Conservation (phyloP, 495 filamentous ascomycete species). For the Viridothelium virens region DNA sequence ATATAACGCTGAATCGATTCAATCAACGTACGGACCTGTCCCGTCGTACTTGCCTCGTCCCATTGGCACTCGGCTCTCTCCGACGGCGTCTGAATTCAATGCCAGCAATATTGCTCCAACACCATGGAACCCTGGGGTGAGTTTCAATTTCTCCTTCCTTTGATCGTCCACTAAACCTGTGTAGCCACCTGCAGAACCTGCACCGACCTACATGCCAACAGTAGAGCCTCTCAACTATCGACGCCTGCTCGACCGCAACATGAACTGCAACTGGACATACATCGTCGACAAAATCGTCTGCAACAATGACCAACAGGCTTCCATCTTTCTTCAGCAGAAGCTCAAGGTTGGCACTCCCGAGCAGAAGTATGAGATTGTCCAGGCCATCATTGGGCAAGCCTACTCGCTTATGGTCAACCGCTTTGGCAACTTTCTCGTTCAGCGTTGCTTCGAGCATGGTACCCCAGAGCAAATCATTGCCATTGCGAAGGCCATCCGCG, state of each 20-base stretch:
- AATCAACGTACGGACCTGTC: conserved; percentile 33
- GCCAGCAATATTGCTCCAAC: conserved; percentile 32
- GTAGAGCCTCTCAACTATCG: conserved; percentile 96
- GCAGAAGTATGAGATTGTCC: conserved; percentile 94
- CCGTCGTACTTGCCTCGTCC: conserved; percentile 59
- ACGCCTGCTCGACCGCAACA: conserved; percentile 87
- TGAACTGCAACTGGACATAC: conserved; percentile 98
- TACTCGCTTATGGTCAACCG: conserved; percentile 97
- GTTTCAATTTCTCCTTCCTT: conserved; percentile 18
- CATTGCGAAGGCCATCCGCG: conserved; percentile 90
- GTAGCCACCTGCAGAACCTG: conserved; percentile 11
- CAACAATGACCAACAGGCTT: conserved; percentile 98
- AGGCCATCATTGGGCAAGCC: conserved; percentile 90
- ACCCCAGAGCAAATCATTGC: conserved; percentile 90
- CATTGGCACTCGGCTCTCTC: conserved; percentile 73
- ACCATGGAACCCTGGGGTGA: conserved; percentile 49
- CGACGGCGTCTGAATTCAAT: conserved; percentile 76
- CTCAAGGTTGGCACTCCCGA: conserved; percentile 92
- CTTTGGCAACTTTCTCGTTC: conserved; percentile 96
- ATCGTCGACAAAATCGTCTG: conserved; percentile 99
- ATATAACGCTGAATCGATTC: conserved; percentile 31
- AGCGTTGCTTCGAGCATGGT: conserved; percentile 97
- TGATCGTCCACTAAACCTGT: conserved; percentile 14
- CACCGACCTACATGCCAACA: conserved; percentile 63
- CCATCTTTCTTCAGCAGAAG: conserved; percentile 97